phyloP scores from a whole-genome alignment of 352 stramenopile genomes.

The Pythium scleroteichum region DNA sequence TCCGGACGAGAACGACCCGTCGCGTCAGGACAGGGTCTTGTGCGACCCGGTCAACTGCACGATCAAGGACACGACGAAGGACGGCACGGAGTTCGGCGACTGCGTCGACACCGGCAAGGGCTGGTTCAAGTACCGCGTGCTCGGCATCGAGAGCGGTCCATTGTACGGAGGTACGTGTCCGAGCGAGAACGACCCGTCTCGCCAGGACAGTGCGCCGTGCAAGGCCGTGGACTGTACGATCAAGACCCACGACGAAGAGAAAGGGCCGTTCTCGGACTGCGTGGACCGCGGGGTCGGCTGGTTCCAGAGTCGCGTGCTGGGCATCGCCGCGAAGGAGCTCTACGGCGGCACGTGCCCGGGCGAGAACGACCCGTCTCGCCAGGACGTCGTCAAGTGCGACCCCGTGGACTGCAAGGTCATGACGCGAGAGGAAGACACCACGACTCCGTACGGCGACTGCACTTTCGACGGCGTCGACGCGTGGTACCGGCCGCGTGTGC shows the following conservation, averaged over 20 bases:
- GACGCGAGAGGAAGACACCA: background rate
- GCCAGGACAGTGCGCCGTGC: too few species aligned
- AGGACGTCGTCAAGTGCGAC: background rate
- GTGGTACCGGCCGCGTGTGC: background rate
- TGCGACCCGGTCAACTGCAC: background rate
- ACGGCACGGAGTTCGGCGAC: background rate
- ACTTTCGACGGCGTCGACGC: background rate
- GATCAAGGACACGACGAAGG: background rate
- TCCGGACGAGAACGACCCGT: background rate
- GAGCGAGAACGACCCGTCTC: background rate
- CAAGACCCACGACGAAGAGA: background rate
- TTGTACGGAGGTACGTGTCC: conserved; percentile 5
- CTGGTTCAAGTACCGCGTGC: background rate
- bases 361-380: background rate
- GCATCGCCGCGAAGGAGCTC: background rate
- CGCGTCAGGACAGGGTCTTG: background rate
- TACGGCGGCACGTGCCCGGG: background rate
- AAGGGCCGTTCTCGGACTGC: background rate
- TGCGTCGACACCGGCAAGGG: background rate
- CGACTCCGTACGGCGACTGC: background rate
- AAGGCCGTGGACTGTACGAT: background rate
- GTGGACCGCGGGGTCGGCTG: background rate
- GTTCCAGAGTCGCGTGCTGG: background rate
- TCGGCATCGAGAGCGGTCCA: background rate
- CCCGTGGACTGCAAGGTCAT: background rate